These are phyloP conservation scores for Botrytis hyacinthi DNA, from an alignment of 2,329 filamentous ascomycete genomes.

Conservation along the genomic window DNA sequence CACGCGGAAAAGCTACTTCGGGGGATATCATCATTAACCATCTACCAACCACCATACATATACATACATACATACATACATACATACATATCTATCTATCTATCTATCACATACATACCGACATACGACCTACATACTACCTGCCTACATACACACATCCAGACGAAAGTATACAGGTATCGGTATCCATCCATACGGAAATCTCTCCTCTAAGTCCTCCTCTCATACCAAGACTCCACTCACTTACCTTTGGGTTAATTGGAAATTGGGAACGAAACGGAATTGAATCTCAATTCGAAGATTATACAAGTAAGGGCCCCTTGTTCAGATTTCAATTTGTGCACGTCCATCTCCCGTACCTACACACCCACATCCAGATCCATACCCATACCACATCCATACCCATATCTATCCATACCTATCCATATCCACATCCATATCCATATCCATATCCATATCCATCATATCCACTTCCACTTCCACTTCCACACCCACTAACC, in stretches of 20 bases:
- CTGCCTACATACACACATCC: not conserved
- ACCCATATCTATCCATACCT: not conserved
- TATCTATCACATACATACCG: not conserved
- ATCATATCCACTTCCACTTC: not conserved
- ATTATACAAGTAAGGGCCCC: not conserved
- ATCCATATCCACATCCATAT: not conserved
- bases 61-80: not conserved
- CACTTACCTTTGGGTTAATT: not conserved
- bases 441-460: not conserved
- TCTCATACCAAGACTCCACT: not conserved
- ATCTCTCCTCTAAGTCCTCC: not conserved
- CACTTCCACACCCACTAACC: too few species aligned
- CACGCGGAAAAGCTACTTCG: not conserved
- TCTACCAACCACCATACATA: not conserved
- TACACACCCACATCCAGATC: not conserved
- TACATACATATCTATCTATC: not conserved
- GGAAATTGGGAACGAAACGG: not conserved
- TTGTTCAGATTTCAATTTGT: constrained; percentile 10
- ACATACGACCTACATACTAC: not conserved
- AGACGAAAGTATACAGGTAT: not conserved
- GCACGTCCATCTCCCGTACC: constrained; percentile 14
- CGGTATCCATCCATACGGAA: not conserved
- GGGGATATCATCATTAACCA: not conserved
- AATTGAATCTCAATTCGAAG: not conserved
- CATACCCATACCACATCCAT: not conserved